A percentile compares a stretch with the other conserved stretches of the same genome.
These are phyloP conservation scores for Exophiala sideris DNA, from an alignment of 2,329 filamentous ascomycete species.

Conservation along the genomic window DNA sequence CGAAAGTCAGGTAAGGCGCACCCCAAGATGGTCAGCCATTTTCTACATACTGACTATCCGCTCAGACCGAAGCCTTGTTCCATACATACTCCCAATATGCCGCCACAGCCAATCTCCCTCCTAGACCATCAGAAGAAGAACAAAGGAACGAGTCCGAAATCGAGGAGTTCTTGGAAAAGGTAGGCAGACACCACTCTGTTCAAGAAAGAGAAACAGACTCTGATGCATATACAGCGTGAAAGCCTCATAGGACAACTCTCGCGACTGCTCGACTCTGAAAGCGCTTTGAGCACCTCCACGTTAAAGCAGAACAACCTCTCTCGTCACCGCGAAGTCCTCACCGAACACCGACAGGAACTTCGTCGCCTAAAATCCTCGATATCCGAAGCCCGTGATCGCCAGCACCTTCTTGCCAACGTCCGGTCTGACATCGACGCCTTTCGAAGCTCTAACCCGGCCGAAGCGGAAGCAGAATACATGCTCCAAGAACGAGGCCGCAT, in stretches of 20 bases:
- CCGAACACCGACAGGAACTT: conserved; percentile 81
- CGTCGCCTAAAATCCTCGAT: conserved; percentile 70
- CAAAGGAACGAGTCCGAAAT: conserved; percentile 73
- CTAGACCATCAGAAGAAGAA: conserved; percentile 83
- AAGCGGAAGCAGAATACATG: conserved; percentile 95
- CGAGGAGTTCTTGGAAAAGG: conserved; percentile 79
- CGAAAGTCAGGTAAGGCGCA: conserved; percentile 75
- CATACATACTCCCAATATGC: conserved; percentile 85
- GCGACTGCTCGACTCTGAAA: conserved; percentile 89
- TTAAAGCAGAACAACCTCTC: conserved; percentile 96
- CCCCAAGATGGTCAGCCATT: not conserved
- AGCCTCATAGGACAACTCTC: conserved; percentile 74
- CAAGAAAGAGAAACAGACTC: not conserved
- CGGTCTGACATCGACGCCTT: conserved; percentile 90
- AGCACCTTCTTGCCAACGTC: conserved; percentile 86
- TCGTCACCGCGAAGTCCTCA: conserved; percentile 84
- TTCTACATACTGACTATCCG: conserved; percentile 17
- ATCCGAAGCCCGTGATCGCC: conserved; percentile 73
- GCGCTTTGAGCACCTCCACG: conserved; percentile 78
- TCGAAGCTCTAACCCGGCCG: conserved; percentile 73
- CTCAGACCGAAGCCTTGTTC: conserved; percentile 70
- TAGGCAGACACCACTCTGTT: conserved; percentile 36
- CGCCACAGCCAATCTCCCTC: conserved; percentile 71
- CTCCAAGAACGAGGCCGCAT: conserved; percentile 80
- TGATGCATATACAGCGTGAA: conserved; percentile 62